A percentile compares a stretch with the other conserved stretches of the same genome.
Conservation (phyloP, 108 stramenopile genomes). For the Conticribra guillardii region DNA sequence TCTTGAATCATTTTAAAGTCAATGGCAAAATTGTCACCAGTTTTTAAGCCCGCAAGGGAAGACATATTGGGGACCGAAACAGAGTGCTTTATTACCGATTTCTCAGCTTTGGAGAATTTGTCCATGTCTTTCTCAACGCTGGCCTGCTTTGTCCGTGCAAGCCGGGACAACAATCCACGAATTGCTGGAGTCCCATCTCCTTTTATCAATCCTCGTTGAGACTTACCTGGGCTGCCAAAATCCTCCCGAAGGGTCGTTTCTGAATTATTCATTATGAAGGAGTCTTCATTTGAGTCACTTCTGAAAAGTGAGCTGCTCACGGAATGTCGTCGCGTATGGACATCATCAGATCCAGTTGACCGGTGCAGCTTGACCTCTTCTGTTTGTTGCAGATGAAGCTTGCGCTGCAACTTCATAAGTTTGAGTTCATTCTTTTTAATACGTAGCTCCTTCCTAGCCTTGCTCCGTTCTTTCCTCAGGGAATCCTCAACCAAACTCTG, state of each 20-base stretch:
- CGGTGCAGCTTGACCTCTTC: conserved; percentile 26
- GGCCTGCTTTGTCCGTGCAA: conserved; percentile 28
- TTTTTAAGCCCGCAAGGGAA: too few relatives aligned
- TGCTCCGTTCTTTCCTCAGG: conserved; percentile 53
- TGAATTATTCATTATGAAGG: background rate
- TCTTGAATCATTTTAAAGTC: too few relatives aligned
- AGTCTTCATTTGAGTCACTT: background rate
- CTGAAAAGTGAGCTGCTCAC: background rate
- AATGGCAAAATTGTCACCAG: too few relatives aligned
- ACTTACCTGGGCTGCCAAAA: background rate
- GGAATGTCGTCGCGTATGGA: background rate
- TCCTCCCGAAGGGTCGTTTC: conserved; percentile 1
- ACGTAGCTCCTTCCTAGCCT: conserved; percentile 38
- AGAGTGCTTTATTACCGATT: too few relatives aligned
- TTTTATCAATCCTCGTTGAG: background rate
- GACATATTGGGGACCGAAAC: too few relatives aligned
- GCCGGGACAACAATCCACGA: conserved; percentile 43
- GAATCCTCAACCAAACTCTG: conserved; percentile 68
- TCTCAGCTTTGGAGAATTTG: too few relatives aligned
- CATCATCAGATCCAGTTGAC: conserved; percentile 13
- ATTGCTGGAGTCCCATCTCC: conserved; percentile 15
- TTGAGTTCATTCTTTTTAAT: conserved; percentile 59
- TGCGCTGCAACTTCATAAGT: conserved; percentile 66
- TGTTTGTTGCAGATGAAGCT: conserved; percentile 57
- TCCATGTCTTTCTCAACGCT: conserved; percentile 33